Conservation (phyloP, 129 eudicot genomes). For the Centrapalus pauciflorus region DNA sequence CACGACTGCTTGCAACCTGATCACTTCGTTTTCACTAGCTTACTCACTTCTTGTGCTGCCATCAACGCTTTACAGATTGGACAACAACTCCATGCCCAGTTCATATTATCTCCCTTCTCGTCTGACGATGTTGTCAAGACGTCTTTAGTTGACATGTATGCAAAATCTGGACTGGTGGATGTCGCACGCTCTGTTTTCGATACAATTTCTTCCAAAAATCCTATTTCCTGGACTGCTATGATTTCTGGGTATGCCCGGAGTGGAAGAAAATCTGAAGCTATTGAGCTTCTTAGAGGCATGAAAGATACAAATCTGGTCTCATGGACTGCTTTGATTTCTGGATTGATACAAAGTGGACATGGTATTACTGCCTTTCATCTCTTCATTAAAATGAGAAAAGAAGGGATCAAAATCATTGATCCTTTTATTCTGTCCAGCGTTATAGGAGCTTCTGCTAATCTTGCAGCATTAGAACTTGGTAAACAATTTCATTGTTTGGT, state of each 20-base stretch:
- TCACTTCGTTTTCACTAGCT: conserved; percentile 65
- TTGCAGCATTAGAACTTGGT: conserved; percentile 61
- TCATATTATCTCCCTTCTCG: conserved; percentile 42
- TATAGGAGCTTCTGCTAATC: conserved; percentile 61
- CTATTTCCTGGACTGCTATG: conserved; percentile 65
- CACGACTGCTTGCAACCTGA: conserved; percentile 52
- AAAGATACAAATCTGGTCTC: conserved; percentile 34
- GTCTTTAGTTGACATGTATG: conserved; percentile 74
- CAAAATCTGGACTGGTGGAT: conserved; percentile 68
- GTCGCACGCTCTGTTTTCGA: conserved; percentile 54
- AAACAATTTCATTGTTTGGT: conserved; percentile 69
- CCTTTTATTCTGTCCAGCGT: conserved; percentile 65
- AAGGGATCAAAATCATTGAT: conserved; percentile 45
- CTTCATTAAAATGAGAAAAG: conserved; percentile 56
- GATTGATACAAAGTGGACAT: conserved; percentile 69
- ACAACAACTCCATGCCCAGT: conserved; percentile 65
- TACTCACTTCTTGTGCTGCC: conserved; percentile 69
- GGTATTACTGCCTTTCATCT: conserved; percentile 40
- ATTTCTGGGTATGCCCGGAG: conserved; percentile 62
- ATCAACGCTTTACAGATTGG: conserved; percentile 45
- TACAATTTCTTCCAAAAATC: conserved; percentile 38
- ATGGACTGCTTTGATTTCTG: conserved; percentile 89
- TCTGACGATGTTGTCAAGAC: conserved; percentile 69
- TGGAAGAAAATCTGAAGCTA: conserved; percentile 58
- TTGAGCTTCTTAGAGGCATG: conserved; percentile 44